phyloP scores from a whole-genome alignment of 306 rosid genomes.

The Cucurbita ficifolia region DNA sequence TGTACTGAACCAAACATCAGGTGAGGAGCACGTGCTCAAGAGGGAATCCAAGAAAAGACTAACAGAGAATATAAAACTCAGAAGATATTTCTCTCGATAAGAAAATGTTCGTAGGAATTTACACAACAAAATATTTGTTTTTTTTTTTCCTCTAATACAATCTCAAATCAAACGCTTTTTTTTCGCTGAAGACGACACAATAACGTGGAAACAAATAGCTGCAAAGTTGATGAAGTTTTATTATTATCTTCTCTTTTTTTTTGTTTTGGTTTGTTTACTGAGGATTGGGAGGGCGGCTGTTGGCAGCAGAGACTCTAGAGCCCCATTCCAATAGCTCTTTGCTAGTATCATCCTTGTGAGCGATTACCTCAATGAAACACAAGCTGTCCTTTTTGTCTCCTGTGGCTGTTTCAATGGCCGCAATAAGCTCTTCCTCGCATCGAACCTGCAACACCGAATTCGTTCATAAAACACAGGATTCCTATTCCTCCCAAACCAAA shows the following conservation, averaged over 20 bases:
- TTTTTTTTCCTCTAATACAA: background rate
- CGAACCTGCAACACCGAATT: slow-evolving; percentile 17
- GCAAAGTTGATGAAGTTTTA: background rate
- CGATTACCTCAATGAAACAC: slow-evolving; percentile 52
- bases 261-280: slow-evolving; percentile 1
- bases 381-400: slow-evolving; percentile 29
- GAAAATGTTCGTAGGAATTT: background rate
- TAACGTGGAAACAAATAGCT: background rate
- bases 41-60: background rate
- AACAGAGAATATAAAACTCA: background rate
- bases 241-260: no score
- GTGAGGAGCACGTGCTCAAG: background rate
- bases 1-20: background rate
- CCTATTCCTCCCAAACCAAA: background rate
- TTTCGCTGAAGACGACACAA: background rate
- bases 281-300: slow-evolving; percentile 29
- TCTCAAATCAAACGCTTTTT: background rate
- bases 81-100: background rate
- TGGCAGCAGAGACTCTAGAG: slow-evolving; percentile 31
- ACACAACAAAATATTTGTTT: background rate
- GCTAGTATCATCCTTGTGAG: slow-evolving; percentile 55
- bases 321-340: slow-evolving; percentile 58
- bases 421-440: slow-evolving; percentile 46
- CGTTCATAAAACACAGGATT: background rate
- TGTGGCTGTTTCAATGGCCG: slow-evolving; percentile 32